phyloP scores from a whole-genome alignment of 805 yeast species.

The Metschnikowia noctiluminum region DNA sequence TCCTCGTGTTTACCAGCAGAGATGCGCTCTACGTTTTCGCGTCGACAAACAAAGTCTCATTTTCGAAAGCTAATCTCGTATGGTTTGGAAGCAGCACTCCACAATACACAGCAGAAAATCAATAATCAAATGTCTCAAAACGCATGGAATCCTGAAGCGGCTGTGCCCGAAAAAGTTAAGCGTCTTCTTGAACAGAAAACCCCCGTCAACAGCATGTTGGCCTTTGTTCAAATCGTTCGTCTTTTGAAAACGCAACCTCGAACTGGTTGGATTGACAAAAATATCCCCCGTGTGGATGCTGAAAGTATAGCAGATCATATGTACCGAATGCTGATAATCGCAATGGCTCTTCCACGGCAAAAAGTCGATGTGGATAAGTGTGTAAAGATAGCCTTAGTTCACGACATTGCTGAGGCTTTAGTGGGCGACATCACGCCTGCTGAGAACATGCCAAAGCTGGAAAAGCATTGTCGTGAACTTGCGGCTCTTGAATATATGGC shows the following conservation, averaged over 20 bases:
- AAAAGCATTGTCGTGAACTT: slow-evolving; percentile 80
- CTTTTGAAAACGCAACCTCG: slow-evolving; percentile 76
- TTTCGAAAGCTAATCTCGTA: background rate
- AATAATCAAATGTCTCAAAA: background rate
- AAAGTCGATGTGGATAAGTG: slow-evolving; percentile 63
- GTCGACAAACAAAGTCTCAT: background rate
- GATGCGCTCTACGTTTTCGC: background rate
- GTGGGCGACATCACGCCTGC: slow-evolving; percentile 92
- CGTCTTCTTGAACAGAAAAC: slow-evolving; percentile 30
- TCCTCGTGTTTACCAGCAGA: slow-evolving; percentile 6
- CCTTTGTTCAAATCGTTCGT: slow-evolving; percentile 63
- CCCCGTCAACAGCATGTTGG: slow-evolving; percentile 48
- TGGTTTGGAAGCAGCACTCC: background rate
- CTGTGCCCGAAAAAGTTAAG: slow-evolving; percentile 47
- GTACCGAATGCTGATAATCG: slow-evolving; percentile 87
- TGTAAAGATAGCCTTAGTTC: slow-evolving; percentile 81
- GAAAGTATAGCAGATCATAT: slow-evolving; percentile 91
- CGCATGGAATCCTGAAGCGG: slow-evolving; percentile 53
- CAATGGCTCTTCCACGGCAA: slow-evolving; percentile 62
- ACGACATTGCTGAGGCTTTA: slow-evolving; percentile 89
- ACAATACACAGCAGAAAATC: background rate
- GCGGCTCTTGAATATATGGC: slow-evolving; percentile 67
- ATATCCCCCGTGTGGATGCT: slow-evolving; percentile 44
- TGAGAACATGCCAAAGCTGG: slow-evolving; percentile 67
- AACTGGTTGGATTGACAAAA: slow-evolving; percentile 90